These are phyloP conservation scores for Citrus unshiu DNA, from an alignment of 345 rosid species.

Conservation along the genomic window DNA sequence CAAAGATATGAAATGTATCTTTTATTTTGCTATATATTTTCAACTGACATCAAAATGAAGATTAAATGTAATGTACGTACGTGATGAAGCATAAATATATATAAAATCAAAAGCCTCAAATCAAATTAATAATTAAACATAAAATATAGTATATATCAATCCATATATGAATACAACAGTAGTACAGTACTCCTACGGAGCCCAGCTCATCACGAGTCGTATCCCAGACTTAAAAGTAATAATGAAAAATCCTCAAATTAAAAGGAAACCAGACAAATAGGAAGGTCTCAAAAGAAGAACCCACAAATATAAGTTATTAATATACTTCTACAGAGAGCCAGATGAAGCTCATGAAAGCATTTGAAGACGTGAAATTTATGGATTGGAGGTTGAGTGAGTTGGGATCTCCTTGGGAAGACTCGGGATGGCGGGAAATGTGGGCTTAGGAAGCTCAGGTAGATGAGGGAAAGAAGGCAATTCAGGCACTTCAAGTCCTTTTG, in stretches of 20 bases:
- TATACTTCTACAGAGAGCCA: neutral
- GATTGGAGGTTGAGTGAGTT: conserved; percentile 5
- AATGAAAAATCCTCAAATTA: no score
- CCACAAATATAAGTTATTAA: neutral
- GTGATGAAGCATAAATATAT: no score
- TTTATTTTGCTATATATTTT: neutral
- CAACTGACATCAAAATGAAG: no score
- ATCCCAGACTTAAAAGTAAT: no score
- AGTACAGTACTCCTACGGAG: neutral
- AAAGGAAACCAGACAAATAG: no score
- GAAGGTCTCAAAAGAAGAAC: neutral
- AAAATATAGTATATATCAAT: no score
- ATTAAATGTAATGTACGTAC: no score
- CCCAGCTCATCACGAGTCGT: neutral
- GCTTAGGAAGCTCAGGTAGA: neutral
- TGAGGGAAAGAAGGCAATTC: neutral
- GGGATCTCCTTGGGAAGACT: conserved; percentile 3
- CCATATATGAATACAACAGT: neutral
- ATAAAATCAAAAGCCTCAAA: no score
- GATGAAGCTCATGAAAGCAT: neutral
- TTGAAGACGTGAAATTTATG: neutral
- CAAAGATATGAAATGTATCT: neutral
- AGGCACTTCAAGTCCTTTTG: no score
- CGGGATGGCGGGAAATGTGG: neutral
- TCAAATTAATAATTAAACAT: neutral